These are phyloP conservation scores for Stromatinia cepivora DNA, from an alignment of 2,329 filamentous ascomycete species.

Conservation along the genomic window DNA sequence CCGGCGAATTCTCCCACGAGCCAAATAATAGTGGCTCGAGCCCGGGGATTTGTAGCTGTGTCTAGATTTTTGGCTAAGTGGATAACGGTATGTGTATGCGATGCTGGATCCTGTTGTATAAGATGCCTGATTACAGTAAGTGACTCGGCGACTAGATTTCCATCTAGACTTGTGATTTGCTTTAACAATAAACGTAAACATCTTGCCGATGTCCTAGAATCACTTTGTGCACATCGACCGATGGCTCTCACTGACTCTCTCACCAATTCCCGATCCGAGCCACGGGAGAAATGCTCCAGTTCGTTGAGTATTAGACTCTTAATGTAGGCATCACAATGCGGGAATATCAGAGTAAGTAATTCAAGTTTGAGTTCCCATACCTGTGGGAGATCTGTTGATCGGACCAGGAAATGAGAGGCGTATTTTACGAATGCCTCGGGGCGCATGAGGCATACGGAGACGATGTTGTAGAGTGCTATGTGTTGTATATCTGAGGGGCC, in stretches of 20 bases:
- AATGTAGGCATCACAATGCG: conserved; percentile 70
- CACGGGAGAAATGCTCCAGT: conserved; percentile 86
- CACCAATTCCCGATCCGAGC: conserved; percentile 73
- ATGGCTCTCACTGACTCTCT: conserved; percentile 90
- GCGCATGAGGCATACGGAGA: conserved; percentile 78
- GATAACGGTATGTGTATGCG: conserved; percentile 82
- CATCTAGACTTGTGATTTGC: conserved; percentile 86
- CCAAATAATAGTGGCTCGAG: conserved; percentile 94
- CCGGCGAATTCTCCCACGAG: conserved; percentile 93
- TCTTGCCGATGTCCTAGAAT: conserved; percentile 67
- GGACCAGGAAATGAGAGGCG: conserved; percentile 84
- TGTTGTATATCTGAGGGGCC: conserved; percentile 85
- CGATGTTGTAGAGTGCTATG: conserved; percentile 89
- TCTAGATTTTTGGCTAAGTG: conserved; percentile 89
- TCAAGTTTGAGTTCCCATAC: conserved; percentile 94
- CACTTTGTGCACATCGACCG: conserved; percentile 84
- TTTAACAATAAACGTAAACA: conserved; percentile 81
- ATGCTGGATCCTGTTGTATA: conserved; percentile 84
- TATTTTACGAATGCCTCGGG: conserved; percentile 85
- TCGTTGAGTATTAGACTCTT: conserved; percentile 90
- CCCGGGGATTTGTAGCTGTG: conserved; percentile 80
- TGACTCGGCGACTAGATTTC: conserved; percentile 85
- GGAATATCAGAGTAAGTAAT: conserved; percentile 85
- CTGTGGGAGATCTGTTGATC: conserved; percentile 72
- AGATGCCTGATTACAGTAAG: conserved; percentile 93